A percentile compares a stretch with the other conserved stretches of the same genome.
Conservation (phyloP, 345 rosid genomes). For the Toxicodendron radicans region DNA sequence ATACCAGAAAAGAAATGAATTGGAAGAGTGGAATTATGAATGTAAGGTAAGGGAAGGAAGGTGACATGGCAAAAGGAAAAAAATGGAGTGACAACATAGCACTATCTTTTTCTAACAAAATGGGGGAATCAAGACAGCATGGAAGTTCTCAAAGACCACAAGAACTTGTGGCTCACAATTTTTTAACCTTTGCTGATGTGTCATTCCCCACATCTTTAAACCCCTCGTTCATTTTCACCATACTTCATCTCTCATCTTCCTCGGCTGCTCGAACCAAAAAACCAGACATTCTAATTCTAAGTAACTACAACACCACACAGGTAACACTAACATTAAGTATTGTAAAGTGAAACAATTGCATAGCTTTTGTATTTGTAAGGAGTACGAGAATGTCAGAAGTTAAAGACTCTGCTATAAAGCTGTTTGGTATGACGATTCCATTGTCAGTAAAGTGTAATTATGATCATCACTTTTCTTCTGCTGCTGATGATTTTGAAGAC, state of each 20-base stretch:
- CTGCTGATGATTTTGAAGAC: not conserved
- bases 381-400: conserved; percentile 32
- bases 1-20: not conserved
- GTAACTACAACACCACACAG: no score
- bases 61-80: conserved; percentile 24
- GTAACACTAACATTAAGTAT: no score
- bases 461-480: not conserved
- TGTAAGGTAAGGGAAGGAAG: not conserved
- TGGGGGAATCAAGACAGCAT: conserved; percentile 38
- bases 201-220: conserved; percentile 28
- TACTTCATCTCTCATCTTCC: not conserved
- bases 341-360: no score
- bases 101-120: conserved; percentile 36
- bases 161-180: conserved; percentile 52
- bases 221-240: not conserved
- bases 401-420: conserved; percentile 39
- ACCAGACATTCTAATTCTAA: no score
- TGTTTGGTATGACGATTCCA: conserved; percentile 55
- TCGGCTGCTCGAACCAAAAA: conserved; percentile 15
- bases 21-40: not conserved
- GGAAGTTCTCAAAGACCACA: conserved; percentile 51
- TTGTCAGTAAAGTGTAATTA: not conserved
- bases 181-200: conserved; percentile 35
- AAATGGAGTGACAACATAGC: conserved; percentile 26
- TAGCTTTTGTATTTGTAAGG: no score